phyloP scores from a whole-genome alignment of 1,284 basidiomycete species.

The Leucoagaricus sp. region DNA sequence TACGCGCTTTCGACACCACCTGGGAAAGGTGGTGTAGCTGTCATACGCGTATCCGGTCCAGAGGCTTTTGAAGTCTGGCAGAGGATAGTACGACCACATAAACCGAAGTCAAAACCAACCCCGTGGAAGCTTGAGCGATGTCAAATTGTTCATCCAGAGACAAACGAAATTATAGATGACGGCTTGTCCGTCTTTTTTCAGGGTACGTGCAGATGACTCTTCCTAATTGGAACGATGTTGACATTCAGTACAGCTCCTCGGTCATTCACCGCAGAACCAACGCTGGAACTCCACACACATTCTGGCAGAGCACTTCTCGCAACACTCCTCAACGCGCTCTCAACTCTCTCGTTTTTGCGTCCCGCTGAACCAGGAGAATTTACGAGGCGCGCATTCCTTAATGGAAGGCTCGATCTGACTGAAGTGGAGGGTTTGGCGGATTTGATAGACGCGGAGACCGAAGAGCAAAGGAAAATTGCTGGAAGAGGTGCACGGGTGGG shows the following conservation, averaged over 20 bases:
- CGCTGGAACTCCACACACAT: conserved; percentile 86
- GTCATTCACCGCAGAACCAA: conserved; percentile 83
- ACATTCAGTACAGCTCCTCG: conserved; percentile 50
- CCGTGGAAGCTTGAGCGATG: conserved; percentile 75
- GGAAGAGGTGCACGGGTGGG: conserved; percentile 64
- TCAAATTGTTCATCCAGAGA: conserved; percentile 64
- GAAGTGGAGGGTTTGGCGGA: conserved; percentile 86
- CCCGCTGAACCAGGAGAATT: conserved; percentile 88
- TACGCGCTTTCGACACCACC: conserved; percentile 86
- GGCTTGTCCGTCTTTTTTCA: conserved; percentile 82
- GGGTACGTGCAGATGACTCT: conserved; percentile 43
- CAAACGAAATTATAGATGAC: conserved; percentile 70
- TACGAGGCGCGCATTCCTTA: conserved; percentile 78
- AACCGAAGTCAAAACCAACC: conserved; percentile 20
- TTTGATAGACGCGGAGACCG: conserved; percentile 85
- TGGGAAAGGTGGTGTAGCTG: conserved; percentile 80
- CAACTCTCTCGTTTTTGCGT: conserved; percentile 59
- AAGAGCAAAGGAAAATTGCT: conserved; percentile 75
- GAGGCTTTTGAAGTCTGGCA: conserved; percentile 61
- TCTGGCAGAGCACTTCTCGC: conserved; percentile 82
- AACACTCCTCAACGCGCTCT: conserved; percentile 66
- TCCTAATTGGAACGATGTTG: neutral
- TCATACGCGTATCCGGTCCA: conserved; percentile 82
- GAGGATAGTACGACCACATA: conserved; percentile 45
- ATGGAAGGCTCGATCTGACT: conserved; percentile 79